Evolutionary conservation across 805 yeast genomes (phyloP).

Genomic region (Ogataea pini): DNA sequence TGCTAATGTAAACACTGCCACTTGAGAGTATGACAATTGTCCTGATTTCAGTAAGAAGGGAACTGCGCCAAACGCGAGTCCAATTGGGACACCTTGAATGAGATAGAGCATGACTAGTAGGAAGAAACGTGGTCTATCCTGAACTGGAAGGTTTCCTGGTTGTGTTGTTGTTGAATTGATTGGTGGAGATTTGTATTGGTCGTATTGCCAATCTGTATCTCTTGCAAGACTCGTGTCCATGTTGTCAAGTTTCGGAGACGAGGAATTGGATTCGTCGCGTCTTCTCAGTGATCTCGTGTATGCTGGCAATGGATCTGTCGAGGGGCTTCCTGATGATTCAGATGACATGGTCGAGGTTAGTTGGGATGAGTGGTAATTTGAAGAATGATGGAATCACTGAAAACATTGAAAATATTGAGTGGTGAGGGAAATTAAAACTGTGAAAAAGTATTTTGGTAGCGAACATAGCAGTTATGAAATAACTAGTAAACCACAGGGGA

Average conservation of each 20-base stretch:
- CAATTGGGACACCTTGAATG: slow-evolving; percentile 96
- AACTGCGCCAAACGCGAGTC: slow-evolving; percentile 90
- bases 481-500: too few species aligned
- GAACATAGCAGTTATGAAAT: too few species aligned
- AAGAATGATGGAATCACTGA: background rate
- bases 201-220: background rate
- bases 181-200: background rate
- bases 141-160: slow-evolving; percentile 27
- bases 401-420: too few species aligned
- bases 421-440: too few species aligned
- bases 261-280: slow-evolving; percentile 26
- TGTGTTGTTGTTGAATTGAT: too few species aligned
- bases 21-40: slow-evolving; percentile 79
- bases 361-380: background rate
- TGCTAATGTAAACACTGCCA: slow-evolving; percentile 88
- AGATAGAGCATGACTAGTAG: slow-evolving; percentile 74
- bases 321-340: slow-evolving; percentile 2
- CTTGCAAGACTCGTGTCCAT: slow-evolving; percentile 8
- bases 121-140: slow-evolving; percentile 73
- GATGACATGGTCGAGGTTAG: background rate
- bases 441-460: background rate
- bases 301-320: slow-evolving; percentile 13
- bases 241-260: slow-evolving; percentile 19
- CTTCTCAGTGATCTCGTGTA: slow-evolving; percentile 22
- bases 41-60: slow-evolving; percentile 83